A percentile compares a stretch with the other conserved stretches of the same genome.
Evolutionary conservation across 169 alveolate species (phyloP).

Genomic region (Haemoproteus tartakovskyi): DNA sequence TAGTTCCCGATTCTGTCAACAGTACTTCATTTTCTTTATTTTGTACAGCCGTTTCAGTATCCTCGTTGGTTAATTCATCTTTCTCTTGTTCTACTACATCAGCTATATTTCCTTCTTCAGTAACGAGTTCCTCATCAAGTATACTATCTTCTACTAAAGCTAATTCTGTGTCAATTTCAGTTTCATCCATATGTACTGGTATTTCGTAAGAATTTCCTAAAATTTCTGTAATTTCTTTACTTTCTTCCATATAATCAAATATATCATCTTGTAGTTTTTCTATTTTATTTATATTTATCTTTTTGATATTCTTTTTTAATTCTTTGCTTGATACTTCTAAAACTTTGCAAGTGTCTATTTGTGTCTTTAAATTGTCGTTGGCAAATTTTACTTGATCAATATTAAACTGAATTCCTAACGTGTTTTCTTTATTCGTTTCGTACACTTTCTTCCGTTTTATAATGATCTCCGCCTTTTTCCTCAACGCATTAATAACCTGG

Average conservation of each 20-base stretch:
- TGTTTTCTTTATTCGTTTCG: constrained; percentile 51
- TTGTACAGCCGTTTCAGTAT: background rate
- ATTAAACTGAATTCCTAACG: constrained; percentile 63
- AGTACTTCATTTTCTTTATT: too few relatives aligned
- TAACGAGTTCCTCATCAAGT: constrained; percentile 30
- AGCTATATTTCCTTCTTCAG: constrained; percentile 37
- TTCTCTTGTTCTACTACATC: constrained; percentile 26
- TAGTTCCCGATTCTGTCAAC: too few relatives aligned
- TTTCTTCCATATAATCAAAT: constrained; percentile 50
- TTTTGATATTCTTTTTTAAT: constrained; percentile 60
- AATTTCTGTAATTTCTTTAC: constrained; percentile 58
- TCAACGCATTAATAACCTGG: constrained; percentile 21
- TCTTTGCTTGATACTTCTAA: constrained; percentile 34
- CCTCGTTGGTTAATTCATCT: constrained; percentile 2
- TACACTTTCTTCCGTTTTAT: constrained; percentile 44
- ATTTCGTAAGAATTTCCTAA: constrained; percentile 40
- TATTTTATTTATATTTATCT: constrained; percentile 50
- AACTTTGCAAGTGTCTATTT: constrained; percentile 62
- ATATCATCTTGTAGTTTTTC: constrained; percentile 65
- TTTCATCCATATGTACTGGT: constrained; percentile 43
- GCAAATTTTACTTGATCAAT: constrained; percentile 64
- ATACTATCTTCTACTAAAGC: constrained; percentile 58
- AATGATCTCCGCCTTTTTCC: constrained; percentile 53
- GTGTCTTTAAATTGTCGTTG: constrained; percentile 55
- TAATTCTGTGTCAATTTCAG: constrained; percentile 62